Base-by-base conservation (phyloP, 2,329 filamentous ascomycete genomes). In the Trichoderma lentiforme region DNA sequence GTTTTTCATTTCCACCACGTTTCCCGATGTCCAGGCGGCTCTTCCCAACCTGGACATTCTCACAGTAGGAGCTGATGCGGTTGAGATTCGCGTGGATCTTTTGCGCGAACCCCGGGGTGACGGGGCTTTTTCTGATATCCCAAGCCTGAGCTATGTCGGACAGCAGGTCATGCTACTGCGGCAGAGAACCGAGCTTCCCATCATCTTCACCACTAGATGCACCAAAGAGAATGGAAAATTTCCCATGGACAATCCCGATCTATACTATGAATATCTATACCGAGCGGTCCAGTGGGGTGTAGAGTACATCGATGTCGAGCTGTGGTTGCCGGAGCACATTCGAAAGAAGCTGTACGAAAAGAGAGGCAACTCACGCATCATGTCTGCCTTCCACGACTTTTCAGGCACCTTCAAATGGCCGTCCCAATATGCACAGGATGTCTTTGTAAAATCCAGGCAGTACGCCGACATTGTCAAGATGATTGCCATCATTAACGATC, bases 321-420 rank as follows among this genome's bases (percentile, higher is more conserved):
- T 97, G 51, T 96, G 93, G 92, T 86, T 97, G 47, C 93, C 93
- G 1, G 93, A 95, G 79, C 84, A 88, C 7, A 93, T 97, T 71
- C 86, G 93, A 74, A 86, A 86, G 74, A 86, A 84, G 73, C 82
- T 97, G 11, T 91, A 89, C 68, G 88, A 92, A 75, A 86, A 88
- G 69, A 91, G 91, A 75, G 93, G 93, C 2, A 92, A 90, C 81
- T 95, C 92, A 77, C 92, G 91, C 75, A 94, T 97, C 81, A 94
- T 97, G 84, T 95, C 93, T n/a, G 93, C 94, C 14, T 96, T 95
- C 77, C 94, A 97, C 80, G 93, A 96, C 82, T 95, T 95, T 78
- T 94, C 93, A 0, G 92, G 93, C 2, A 91, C 86, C 1, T 95
- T 95, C 85, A 93, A 91, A 77, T 97, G 93, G 93, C 91, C 92